phyloP scores from a whole-genome alignment of 305 asterid genomes.

The Fraxinus baroniana region DNA sequence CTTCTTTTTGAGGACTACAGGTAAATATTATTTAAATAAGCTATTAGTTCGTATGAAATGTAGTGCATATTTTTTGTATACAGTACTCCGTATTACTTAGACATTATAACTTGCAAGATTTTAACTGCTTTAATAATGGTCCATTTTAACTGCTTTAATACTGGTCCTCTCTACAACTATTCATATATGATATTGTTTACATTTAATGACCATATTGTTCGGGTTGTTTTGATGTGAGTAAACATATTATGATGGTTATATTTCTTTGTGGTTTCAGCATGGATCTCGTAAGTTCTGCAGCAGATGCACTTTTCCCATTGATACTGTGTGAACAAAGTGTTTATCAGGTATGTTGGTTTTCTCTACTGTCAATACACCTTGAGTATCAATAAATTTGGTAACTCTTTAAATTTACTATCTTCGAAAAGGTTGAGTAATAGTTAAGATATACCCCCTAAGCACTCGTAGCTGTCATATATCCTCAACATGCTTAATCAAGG shows the following conservation, averaged over 20 bases:
- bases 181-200: neutral
- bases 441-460: neutral
- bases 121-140: neutral
- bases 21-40: constrained; percentile 27
- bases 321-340: constrained; percentile 78
- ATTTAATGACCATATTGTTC: constrained; percentile 1
- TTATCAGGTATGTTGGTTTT: constrained; percentile 64
- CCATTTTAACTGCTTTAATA: neutral
- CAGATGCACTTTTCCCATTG: constrained; percentile 92
- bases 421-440: neutral
- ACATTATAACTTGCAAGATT: neutral
- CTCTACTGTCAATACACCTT: neutral
- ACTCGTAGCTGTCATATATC: neutral
- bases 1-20: constrained; percentile 91
- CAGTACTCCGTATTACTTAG: neutral
- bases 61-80: neutral
- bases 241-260: constrained; percentile 18
- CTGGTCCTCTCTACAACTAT: neutral
- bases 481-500: neutral
- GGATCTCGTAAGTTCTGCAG: constrained; percentile 87
- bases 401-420: constrained; percentile 7
- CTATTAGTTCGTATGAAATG: neutral
- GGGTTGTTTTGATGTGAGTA: constrained; percentile 10
- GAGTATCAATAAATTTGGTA: neutral
- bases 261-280: constrained; percentile 49